Conservation (phyloP, 495 filamentous ascomycete species). For the Hypoxylon fuscum region DNA sequence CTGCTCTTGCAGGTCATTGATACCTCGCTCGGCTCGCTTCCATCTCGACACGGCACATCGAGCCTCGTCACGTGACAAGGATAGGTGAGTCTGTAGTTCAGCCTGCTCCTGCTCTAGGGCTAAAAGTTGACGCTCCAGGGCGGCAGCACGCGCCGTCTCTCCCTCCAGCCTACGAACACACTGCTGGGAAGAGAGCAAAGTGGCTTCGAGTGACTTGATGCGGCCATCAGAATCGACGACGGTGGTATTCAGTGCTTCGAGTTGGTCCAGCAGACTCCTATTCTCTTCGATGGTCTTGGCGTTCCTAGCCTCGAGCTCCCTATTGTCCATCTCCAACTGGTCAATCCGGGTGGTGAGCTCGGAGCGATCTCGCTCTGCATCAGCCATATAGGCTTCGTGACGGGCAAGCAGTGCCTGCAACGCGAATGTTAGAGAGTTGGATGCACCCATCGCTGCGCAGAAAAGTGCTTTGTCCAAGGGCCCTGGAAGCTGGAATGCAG, state of each 20-base stretch:
- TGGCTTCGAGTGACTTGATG: conserved; percentile 73
- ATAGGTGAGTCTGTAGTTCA: conserved; percentile 71
- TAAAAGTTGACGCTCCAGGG: conserved; percentile 79
- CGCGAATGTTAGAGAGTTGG: conserved; percentile 68
- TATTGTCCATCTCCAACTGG: conserved; percentile 79
- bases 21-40: conserved; percentile 79
- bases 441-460: conserved; percentile 46
- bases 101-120: conserved; percentile 83
- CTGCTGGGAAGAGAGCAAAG: conserved; percentile 76
- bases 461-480: conserved; percentile 1
- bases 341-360: conserved; percentile 76
- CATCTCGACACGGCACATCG: conserved; percentile 80
- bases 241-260: conserved; percentile 80
- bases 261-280: conserved; percentile 75
- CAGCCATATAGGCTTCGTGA: conserved; percentile 91
- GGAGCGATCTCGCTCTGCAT: conserved; percentile 82
- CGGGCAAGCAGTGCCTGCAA: conserved; percentile 88
- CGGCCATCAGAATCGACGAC: conserved; percentile 79
- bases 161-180: conserved; percentile 77
- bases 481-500: conserved; percentile 15
- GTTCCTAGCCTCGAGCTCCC: conserved; percentile 76
- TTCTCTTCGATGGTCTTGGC: conserved; percentile 81
- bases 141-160: conserved; percentile 75
- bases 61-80: conserved; percentile 72
- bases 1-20: conserved; percentile 81